These are phyloP conservation scores for Sporothrix mexicana DNA, from an alignment of 2,329 filamentous ascomycete genomes.

Conservation along the genomic window DNA sequence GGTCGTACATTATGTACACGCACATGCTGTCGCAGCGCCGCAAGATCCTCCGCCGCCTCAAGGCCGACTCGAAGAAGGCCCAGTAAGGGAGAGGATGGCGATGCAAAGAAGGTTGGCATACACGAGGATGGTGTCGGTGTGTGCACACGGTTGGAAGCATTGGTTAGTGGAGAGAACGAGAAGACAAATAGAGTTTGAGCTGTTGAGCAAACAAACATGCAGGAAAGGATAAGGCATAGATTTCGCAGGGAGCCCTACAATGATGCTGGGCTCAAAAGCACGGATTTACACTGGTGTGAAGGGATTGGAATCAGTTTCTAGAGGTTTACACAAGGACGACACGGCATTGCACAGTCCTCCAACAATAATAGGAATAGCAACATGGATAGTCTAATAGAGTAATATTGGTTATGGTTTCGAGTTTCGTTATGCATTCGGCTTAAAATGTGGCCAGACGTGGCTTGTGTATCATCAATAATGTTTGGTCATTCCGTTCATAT, in stretches of 20 bases:
- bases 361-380: background rate
- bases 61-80: constrained; percentile 51
- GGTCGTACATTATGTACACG: constrained; percentile 83
- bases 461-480: too few relatives aligned
- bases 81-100: constrained; percentile 42
- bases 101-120: background rate
- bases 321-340: background rate
- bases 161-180: background rate
- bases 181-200: background rate
- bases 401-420: background rate
- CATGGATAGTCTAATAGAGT: background rate
- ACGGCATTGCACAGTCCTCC: background rate
- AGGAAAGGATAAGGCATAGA: too few relatives aligned
- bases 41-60: constrained; percentile 74
- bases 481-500: background rate
- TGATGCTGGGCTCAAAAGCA: background rate
- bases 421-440: too few relatives aligned
- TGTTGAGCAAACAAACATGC: background rate
- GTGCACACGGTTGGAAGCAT: too few relatives aligned
- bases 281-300: background rate
- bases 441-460: too few relatives aligned
- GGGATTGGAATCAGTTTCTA: background rate
- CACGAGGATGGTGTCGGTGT: too few relatives aligned
- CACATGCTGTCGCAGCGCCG: constrained; percentile 93
- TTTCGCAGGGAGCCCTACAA: background rate